These are phyloP conservation scores for Pholiota molesta DNA, from an alignment of 768 basidiomycete species.

Conservation along the genomic window DNA sequence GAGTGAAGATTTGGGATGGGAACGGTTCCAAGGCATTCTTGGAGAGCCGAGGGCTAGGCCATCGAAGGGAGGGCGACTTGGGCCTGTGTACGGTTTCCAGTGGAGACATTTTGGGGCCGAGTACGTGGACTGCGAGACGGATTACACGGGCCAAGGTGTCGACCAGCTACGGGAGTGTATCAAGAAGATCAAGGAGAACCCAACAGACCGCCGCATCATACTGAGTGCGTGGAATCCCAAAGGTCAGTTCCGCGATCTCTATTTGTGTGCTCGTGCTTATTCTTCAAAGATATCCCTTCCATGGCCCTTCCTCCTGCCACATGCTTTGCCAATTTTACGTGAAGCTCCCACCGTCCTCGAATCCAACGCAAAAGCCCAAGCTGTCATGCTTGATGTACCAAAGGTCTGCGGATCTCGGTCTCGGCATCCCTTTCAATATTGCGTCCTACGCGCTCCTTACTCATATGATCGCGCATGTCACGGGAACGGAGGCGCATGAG, in stretches of 20 bases:
- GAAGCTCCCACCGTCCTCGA: constrained; percentile 66
- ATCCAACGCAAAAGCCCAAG: constrained; percentile 57
- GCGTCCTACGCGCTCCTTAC: constrained; percentile 97
- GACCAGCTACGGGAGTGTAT: constrained; percentile 93
- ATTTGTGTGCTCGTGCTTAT: neutral
- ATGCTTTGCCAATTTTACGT: constrained; percentile 99
- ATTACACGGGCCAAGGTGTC: constrained; percentile 84
- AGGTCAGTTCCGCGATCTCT: constrained; percentile 53
- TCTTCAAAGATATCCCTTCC: constrained; percentile 71
- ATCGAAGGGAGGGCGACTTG: constrained; percentile 88
- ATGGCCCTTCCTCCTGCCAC: constrained; percentile 99
- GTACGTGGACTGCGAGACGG: constrained; percentile 72
- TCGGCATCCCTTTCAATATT: constrained; percentile 99
- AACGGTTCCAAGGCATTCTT: constrained; percentile 91
- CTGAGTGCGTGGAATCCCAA: constrained; percentile 98
- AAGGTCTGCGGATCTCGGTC: constrained; percentile 94
- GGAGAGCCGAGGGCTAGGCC: constrained; percentile 79
- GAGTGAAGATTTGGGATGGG: constrained; percentile 97
- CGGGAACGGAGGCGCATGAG: constrained; percentile 83
- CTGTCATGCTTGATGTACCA: constrained; percentile 98
- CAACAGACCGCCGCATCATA: constrained; percentile 92
- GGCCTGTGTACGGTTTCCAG: constrained; percentile 98
- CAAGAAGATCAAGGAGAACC: constrained; percentile 88
- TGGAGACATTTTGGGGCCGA: constrained; percentile 95
- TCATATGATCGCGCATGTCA: constrained; percentile 96